A percentile compares a stretch with the other conserved stretches of the same genome.
phyloP scores from a whole-genome alignment of 768 basidiomycete genomes.

The Kwoniella mangroviensis region DNA sequence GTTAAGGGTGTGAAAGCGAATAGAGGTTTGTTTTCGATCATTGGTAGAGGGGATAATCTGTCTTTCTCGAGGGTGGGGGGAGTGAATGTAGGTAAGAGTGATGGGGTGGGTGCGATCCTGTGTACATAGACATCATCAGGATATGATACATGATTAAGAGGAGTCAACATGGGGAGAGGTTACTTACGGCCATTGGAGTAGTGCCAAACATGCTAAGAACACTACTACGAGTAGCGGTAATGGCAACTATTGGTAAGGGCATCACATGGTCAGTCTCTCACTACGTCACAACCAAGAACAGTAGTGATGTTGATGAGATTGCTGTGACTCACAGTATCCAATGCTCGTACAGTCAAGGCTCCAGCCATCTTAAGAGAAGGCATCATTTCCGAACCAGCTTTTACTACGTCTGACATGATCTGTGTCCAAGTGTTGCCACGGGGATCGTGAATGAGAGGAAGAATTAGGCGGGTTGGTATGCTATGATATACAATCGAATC shows the following conservation, averaged over 20 bases:
- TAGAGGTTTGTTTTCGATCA: slow-evolving; percentile 12
- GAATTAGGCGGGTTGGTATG: background rate
- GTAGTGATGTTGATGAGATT: background rate
- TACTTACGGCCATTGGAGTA: slow-evolving; percentile 42
- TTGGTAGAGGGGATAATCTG: slow-evolving; percentile 18
- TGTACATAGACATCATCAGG: background rate
- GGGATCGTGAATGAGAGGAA: background rate
- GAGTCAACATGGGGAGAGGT: background rate
- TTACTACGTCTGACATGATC: slow-evolving; percentile 15
- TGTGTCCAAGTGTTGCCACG: background rate
- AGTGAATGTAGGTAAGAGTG: slow-evolving; percentile 25
- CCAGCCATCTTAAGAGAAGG: slow-evolving; percentile 22
- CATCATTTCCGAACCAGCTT: slow-evolving; percentile 18
- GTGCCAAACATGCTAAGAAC: slow-evolving; percentile 36
- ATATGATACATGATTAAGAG: background rate
- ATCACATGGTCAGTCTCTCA: background rate
- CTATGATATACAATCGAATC: slow-evolving; percentile 1
- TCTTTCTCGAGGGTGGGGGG: slow-evolving; percentile 24
- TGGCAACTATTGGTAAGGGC: slow-evolving; percentile 26
- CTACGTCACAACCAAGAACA: background rate
- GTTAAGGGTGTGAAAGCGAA: slow-evolving; percentile 15
- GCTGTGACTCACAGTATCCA: slow-evolving; percentile 36
- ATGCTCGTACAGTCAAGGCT: slow-evolving; percentile 19
- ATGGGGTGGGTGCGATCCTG: slow-evolving; percentile 12
- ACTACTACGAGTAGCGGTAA: slow-evolving; percentile 39